Evolutionary conservation across 2,329 filamentous ascomycete species (phyloP).

Genomic region (Fusarium sp.): DNA sequence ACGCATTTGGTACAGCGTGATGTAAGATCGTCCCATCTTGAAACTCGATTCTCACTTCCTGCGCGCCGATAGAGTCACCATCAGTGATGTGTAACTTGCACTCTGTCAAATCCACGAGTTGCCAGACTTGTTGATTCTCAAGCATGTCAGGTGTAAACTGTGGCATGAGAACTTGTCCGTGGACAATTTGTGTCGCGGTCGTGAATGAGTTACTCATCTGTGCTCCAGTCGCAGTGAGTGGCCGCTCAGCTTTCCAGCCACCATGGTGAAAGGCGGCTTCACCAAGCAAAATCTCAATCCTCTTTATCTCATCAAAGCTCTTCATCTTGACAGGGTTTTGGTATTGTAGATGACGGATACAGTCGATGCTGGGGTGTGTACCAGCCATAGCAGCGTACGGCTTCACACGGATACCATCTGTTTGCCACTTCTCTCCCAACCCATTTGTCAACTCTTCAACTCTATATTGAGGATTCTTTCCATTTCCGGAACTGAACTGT

Average conservation of each 20-base stretch:
- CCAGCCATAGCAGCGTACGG: conserved; percentile 9
- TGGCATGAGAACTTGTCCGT: conserved; percentile 5
- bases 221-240: conserved; percentile 1
- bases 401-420: not conserved
- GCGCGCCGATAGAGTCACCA: not conserved
- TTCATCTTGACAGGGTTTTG: not conserved
- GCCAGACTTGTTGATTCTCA: not conserved
- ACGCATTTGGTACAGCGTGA: not conserved
- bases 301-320: not conserved
- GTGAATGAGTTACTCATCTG: conserved; percentile 17
- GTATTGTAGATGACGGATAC: not conserved
- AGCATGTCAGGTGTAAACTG: not conserved
- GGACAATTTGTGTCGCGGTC: conserved; percentile 1
- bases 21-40: not conserved
- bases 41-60: not conserved
- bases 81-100: not conserved
- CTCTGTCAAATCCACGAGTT: not conserved
- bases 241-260: not conserved
- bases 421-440: not conserved
- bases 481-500: conserved; percentile 8
- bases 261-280: conserved; percentile 13
- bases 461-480: not conserved
- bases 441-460: not conserved
- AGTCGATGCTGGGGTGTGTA: conserved; percentile 11
- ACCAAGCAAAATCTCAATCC: not conserved